Evolutionary conservation across 2,329 filamentous ascomycete genomes (phyloP).

Genomic region (Xylariaceae sp.): DNA sequence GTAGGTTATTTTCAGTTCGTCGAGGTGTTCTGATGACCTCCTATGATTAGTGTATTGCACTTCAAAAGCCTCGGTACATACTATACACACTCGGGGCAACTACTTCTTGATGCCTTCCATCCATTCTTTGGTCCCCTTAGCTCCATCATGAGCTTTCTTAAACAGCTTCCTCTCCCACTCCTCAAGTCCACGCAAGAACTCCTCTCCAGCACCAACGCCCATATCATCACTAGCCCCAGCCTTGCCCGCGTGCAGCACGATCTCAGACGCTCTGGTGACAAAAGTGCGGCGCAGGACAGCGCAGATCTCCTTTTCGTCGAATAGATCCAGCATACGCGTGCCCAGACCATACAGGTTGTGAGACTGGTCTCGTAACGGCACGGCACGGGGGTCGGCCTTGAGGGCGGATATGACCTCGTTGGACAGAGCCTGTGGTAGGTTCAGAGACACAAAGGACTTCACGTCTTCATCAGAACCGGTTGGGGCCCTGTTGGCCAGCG

Average conservation of each 20-base stretch:
- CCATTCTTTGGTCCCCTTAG: constrained; percentile 66
- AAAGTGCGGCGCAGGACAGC: constrained; percentile 73
- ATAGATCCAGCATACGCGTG: constrained; percentile 80
- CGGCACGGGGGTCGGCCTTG: constrained; percentile 80
- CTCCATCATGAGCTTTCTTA: constrained; percentile 66
- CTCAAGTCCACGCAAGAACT: constrained; percentile 83
- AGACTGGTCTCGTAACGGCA: constrained; percentile 76
- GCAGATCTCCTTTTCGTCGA: constrained; percentile 75
- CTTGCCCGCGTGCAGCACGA: constrained; percentile 85
- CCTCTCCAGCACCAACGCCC: constrained; percentile 55
- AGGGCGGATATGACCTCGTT: constrained; percentile 80
- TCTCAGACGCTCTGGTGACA: constrained; percentile 71
- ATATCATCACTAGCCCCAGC: constrained; percentile 59
- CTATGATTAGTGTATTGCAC: no score
- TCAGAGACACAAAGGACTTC: constrained; percentile 67
- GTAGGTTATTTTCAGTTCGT: no score
- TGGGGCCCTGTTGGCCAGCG: constrained; percentile 52
- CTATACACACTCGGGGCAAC: no score
- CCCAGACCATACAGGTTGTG: constrained; percentile 85
- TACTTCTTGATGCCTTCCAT: constrained; percentile 54
- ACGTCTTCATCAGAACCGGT: constrained; percentile 35
- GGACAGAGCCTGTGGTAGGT: constrained; percentile 72
- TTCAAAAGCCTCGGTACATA: no score
- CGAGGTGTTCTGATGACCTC: no score
- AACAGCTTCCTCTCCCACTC: constrained; percentile 81